Evolutionary conservation across 108 stramenopile genomes (phyloP), one percentile per base, ranked within the genome.

Genomic region (Epithemia pelagica): DNA sequence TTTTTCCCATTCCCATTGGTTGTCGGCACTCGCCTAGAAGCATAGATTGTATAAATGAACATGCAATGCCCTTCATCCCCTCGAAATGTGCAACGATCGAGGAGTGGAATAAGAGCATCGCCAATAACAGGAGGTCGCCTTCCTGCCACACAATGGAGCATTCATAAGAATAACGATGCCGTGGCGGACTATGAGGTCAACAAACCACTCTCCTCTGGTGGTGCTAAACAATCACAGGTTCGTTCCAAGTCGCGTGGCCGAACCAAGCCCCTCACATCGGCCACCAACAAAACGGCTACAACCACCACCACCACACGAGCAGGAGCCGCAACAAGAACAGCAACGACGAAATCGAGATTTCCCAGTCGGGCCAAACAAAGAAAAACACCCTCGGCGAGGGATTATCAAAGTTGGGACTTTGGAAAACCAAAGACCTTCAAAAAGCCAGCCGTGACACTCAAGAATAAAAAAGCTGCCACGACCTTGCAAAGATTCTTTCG

Each of bases 381-480:
- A 15, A 5, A 46, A 15, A 10, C 37, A 5, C 10, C 37, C 15
- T 46, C 37, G 15, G 37, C 37, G 15, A 46, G 15, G 15, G 37
- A 46, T 15, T 46, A 46, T 62, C 31, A 33, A 30, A 62, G 22
- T 22, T 32, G 29, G 61, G 28, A 32, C 15, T 30, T 62, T 18
- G 61, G 29, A 62, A 62, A 62, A 27, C 27, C 3, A 31, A 62
- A 22, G 31, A 62, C 10, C 30, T 62, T 58, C 56, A 27, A 7
- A 26, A 23, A 26, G 8, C 56, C 56, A 7, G 25, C 22, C 8
- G 26, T n/a, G 5, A 58, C 22, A 26, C n/a, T 22, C 21, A 63
- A 31, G 32, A 31, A 33, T 32, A 63, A 63, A 10, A 51, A 57
- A 27, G 65, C 65, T 51, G 65, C 65, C 23, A 10, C 23, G 19